These are phyloP conservation scores for Aspergillus amoenus DNA, from an alignment of 2,329 filamentous ascomycete species.

Conservation along the genomic window DNA sequence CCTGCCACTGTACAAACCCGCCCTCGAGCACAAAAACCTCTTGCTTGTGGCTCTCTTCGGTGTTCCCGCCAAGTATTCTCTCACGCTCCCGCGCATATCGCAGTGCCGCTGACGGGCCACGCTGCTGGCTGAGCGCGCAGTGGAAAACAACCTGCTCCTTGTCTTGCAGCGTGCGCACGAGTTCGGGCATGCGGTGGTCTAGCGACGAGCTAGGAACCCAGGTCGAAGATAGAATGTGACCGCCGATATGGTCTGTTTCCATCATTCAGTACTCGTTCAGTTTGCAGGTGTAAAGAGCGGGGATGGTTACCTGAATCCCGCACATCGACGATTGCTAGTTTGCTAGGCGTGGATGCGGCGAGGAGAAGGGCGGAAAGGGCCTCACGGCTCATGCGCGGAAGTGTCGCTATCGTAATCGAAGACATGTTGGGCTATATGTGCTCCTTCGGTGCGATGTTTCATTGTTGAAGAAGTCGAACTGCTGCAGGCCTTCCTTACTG, in stretches of 20 bases:
- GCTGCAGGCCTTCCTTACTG: not conserved
- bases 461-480: not conserved
- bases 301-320: conserved; percentile 68
- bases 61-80: conserved; percentile 42
- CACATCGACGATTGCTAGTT: conserved; percentile 79
- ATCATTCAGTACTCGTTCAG: not conserved
- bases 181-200: conserved; percentile 74
- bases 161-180: conserved; percentile 73
- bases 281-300: not conserved
- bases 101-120: conserved; percentile 81
- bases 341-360: conserved; percentile 43
- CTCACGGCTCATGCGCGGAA: conserved; percentile 68
- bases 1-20: conserved; percentile 88
- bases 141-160: conserved; percentile 90
- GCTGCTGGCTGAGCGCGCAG: conserved; percentile 86
- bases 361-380: conserved; percentile 67
- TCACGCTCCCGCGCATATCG: conserved; percentile 68
- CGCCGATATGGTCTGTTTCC: conserved; percentile 75
- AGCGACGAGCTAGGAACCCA: conserved; percentile 74
- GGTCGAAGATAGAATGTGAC: conserved; percentile 75
- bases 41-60: conserved; percentile 54
- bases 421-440: conserved; percentile 36
- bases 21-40: conserved; percentile 77
- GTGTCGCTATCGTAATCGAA: conserved; percentile 60
- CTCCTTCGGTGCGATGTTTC: not conserved